Evolutionary conservation across 306 rosid genomes (phyloP).

Genomic region (Hippophae gyantsensis): DNA sequence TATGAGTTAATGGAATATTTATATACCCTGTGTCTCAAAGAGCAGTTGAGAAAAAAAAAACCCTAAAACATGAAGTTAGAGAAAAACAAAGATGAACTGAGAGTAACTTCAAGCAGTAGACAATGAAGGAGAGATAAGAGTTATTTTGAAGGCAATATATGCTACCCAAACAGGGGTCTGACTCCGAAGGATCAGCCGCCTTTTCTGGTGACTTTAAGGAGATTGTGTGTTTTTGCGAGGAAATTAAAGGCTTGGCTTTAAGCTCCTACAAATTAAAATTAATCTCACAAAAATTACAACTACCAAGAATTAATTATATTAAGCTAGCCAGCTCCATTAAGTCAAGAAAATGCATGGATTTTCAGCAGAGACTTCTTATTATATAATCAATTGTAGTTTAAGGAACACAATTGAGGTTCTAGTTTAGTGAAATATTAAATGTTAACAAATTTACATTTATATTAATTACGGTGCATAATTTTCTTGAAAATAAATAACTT

Average conservation of each 20-base stretch:
- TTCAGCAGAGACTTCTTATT: not conserved
- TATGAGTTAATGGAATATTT: too few species aligned
- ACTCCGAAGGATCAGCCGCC: constrained; percentile 94
- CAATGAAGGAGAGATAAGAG: constrained; percentile 14
- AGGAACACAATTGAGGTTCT: not conserved
- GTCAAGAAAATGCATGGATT: constrained; percentile 27
- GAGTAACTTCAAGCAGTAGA: constrained; percentile 4
- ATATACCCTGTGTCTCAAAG: too few species aligned
- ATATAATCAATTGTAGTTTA: constrained; percentile 16
- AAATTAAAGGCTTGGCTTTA: constrained; percentile 8
- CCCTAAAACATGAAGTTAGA: constrained; percentile 12
- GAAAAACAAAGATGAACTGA: constrained; percentile 7
- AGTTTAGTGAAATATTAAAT: too few species aligned
- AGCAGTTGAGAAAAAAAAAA: constrained; percentile 3
- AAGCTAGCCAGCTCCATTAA: constrained; percentile 11
- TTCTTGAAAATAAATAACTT: too few species aligned
- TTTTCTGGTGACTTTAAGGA: constrained; percentile 64
- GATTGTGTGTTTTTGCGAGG: constrained; percentile 43
- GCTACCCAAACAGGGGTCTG: constrained; percentile 68
- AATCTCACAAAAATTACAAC: constrained; percentile 14
- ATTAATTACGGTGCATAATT: too few species aligned
- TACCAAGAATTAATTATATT: constrained; percentile 32
- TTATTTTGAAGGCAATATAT: constrained; percentile 60
- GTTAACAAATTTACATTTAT: too few species aligned
- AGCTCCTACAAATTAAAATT: constrained; percentile 16